Base-by-base conservation (phyloP, 345 rosid species). In the Atalantia buxifolia region DNA sequence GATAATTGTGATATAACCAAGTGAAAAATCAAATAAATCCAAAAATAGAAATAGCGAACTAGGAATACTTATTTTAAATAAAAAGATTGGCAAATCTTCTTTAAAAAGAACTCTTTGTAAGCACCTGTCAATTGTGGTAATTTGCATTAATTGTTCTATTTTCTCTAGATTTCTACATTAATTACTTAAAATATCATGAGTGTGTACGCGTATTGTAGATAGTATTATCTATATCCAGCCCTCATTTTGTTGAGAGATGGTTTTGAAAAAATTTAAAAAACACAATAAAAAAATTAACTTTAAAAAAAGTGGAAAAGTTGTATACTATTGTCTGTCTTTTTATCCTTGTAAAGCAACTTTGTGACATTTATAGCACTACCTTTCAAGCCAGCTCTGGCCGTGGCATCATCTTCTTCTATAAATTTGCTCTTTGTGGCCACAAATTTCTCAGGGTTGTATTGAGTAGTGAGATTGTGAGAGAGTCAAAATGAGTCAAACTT, bases 111-210 rank as follows among this genome's bases (percentile, higher is more conserved):
- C 62, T 61, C 76, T 53, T 40, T n/a, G 67, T 66, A 81, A 69
- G 81, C 76, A 59, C 31, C 12, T 57, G 24, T 63, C 74, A 64
- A 22, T 69, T 80, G 50, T 70, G 83, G 84, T 56, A 80, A 77
- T 33, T 57, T 63, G 5, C 79, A 84, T 76, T 84, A 14, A 81
- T 63, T 73, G 59, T 57, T n/a, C 56, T 72, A 75, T 75, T 27
- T 70, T 36, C 77, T n/a, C 56, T 80, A 77, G 87, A 86, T 84
- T 86, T 84, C 40, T 0, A 36, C 45, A 83, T 84, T 71, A 74
- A 74, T 80, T 67, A 22, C 8, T 7, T 35, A 6, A 76, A 74
- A 73, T 59, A 16, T 73, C 61, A 50, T n/a, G 64, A 63, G 53
- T 25, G 19, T 19, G 8, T 27, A 45, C 5, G 1, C 3, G 14